Evolutionary conservation across 192 early-diverging fungal genomes (phyloP), one percentile per base, ranked within the genome.

Genomic region (Pilobolus umbonatus): DNA sequence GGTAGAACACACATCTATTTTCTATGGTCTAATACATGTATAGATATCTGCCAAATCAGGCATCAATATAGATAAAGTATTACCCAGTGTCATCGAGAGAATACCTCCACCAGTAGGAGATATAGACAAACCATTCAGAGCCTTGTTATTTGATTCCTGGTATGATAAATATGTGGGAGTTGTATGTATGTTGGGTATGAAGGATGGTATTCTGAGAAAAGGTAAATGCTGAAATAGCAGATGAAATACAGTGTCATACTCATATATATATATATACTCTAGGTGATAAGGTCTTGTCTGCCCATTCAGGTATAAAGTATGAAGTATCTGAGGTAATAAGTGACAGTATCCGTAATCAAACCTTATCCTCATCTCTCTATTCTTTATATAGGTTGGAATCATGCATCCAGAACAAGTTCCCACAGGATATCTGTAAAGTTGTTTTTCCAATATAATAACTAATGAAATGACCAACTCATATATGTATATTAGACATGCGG

Each of bases 161-260:
- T 94, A 96, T 69, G 94, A 98, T 69, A 84, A 84, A n/a, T 98
- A 95, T 71, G 85, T 94, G 0, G 96, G 96, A 29, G 96, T 97
- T n/a, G 85, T 98, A 22, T 96, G 92, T 67, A 73, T 98, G 65
- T 72, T 98, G 68, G 90, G 92, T 4, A 80, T 98, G 4, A 78
- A 85, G 24, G 91, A 96, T 74, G 96, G 96, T 11, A 74, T 63
- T 1, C 65, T 98, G 5, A 71, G 77, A 47, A 88, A 90, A 66
- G 87, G 81, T 84, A 63, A 54, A 25, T 28, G 29, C 17, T n/a
- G 12, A n/a, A n/a, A n/a, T n/a, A n/a, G n/a, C n/a, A n/a, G n/a
- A n/a, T n/a, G 17, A 43, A 14, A 60, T 42, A 5, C 6, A n/a
- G n/a, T 11, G 25, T n/a, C 22, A 12, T 2, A 22, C n/a, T n/a